Evolutionary conservation across 345 rosid genomes (phyloP).

Genomic region (Rubroshorea leprosula): DNA sequence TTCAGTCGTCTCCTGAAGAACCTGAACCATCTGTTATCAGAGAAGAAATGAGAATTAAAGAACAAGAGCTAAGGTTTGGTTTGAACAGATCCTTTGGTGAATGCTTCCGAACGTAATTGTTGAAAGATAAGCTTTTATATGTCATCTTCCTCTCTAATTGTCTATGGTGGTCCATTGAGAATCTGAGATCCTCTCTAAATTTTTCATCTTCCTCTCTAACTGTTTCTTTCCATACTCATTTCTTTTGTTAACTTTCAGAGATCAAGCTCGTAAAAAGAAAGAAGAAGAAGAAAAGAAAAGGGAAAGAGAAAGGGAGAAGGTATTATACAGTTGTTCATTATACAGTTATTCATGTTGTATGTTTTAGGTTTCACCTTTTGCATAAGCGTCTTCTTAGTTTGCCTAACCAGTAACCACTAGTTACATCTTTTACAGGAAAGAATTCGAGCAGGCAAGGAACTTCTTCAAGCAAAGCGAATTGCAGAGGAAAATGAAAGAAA

Average conservation of each 20-base stretch:
- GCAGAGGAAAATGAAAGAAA: conserved; percentile 73
- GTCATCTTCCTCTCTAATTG: neutral
- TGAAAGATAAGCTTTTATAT: neutral
- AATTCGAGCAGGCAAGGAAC: conserved; percentile 63
- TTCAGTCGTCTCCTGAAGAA: too few relatives aligned
- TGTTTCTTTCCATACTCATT: conserved; percentile 6
- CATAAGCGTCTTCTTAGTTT: neutral
- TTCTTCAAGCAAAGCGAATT: conserved; percentile 43
- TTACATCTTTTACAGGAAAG: conserved; percentile 45
- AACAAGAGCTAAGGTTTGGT: conserved; percentile 49
- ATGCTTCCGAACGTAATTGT: neutral
- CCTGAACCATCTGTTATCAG: conserved; percentile 30
- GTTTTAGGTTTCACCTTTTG: conserved; percentile 3
- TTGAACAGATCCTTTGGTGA: conserved; percentile 7
- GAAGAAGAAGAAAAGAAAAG: conserved; percentile 46
- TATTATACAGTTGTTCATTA: conserved; percentile 15
- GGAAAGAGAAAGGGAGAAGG: conserved; percentile 67
- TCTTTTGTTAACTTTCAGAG: conserved; percentile 31
- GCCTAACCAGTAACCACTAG: conserved; percentile 9
- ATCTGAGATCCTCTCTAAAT: too few relatives aligned
- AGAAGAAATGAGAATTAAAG: conserved; percentile 45
- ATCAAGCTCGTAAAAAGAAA: conserved; percentile 34
- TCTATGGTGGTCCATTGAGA: neutral
- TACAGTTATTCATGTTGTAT: neutral
- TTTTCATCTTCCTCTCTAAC: neutral